A percentile compares a stretch with the other conserved stretches of the same genome.
Conservation (phyloP, 768 basidiomycete genomes). For the Kwoniella sp. region DNA sequence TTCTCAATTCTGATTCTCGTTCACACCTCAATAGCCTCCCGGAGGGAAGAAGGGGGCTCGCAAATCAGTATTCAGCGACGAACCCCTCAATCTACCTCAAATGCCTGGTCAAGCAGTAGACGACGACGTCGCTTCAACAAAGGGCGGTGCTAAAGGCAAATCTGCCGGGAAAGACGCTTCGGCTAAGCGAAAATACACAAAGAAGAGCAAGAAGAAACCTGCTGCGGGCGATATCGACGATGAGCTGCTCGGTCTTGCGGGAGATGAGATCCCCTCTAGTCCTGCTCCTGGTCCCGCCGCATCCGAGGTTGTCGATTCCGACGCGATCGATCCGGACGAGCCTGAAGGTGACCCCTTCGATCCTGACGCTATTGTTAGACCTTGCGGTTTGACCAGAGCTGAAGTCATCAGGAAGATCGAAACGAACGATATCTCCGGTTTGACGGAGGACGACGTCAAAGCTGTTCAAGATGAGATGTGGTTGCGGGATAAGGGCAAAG, state of each 20-base stretch:
- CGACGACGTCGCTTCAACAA: conserved; percentile 3
- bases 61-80: conserved; percentile 12
- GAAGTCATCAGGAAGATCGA: conserved; percentile 40
- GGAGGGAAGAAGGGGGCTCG: conserved; percentile 12
- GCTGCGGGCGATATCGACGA: conserved; percentile 34
- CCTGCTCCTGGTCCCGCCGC: neutral
- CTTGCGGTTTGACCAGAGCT: conserved; percentile 43
- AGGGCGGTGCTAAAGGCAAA: conserved; percentile 19
- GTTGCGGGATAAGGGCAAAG: conserved; percentile 29
- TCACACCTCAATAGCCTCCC: neutral
- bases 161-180: neutral
- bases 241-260: conserved; percentile 45
- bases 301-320: neutral
- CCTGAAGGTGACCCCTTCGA: conserved; percentile 24
- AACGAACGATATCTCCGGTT: conserved; percentile 30
- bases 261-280: conserved; percentile 33
- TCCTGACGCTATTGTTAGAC: conserved; percentile 42
- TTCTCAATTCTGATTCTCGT: too few relatives aligned
- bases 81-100: conserved; percentile 18
- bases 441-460: conserved; percentile 48
- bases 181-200: conserved; percentile 25
- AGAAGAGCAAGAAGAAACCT: conserved; percentile 20
- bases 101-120: conserved; percentile 9
- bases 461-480: conserved; percentile 49
- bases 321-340: conserved; percentile 13